Conservation (phyloP, 116 monocot genomes). For the Zostera marina region DNA sequence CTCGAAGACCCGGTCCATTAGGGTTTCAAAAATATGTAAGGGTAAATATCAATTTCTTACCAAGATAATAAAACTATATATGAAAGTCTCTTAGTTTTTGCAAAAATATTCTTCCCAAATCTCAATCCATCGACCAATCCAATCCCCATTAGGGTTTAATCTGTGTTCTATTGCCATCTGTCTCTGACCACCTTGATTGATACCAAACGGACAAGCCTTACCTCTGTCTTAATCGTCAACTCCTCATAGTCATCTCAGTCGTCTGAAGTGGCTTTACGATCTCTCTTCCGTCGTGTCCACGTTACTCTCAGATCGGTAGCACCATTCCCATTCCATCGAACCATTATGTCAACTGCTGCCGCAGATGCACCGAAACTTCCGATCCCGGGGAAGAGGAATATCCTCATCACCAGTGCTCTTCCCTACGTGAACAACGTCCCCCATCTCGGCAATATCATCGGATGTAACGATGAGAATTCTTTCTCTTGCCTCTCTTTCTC, state of each 20-base stretch:
- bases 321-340: neutral
- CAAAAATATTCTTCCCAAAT: neutral
- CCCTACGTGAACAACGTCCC: slow-evolving; percentile 99
- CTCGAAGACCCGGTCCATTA: no score
- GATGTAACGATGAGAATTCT: slow-evolving; percentile 31
- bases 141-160: neutral
- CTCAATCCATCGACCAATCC: no score
- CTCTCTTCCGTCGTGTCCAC: slow-evolving; percentile 1
- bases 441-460: slow-evolving; percentile 97
- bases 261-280: slow-evolving; percentile 7
- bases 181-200: neutral
- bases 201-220: neutral
- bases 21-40: no score
- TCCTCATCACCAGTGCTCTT: slow-evolving; percentile 95
- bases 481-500: neutral
- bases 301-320: neutral
- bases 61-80: no score
- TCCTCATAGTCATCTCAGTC: no score
- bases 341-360: neutral
- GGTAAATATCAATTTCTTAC: no score
- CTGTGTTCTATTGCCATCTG: no score
- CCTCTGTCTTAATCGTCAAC: neutral
- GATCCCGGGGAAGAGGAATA: slow-evolving; percentile 59
- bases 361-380: slow-evolving; percentile 41
- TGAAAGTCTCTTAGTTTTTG: no score